Evolutionary conservation across 805 yeast species (phyloP).

Genomic region (Ogataea chonburiensis): DNA sequence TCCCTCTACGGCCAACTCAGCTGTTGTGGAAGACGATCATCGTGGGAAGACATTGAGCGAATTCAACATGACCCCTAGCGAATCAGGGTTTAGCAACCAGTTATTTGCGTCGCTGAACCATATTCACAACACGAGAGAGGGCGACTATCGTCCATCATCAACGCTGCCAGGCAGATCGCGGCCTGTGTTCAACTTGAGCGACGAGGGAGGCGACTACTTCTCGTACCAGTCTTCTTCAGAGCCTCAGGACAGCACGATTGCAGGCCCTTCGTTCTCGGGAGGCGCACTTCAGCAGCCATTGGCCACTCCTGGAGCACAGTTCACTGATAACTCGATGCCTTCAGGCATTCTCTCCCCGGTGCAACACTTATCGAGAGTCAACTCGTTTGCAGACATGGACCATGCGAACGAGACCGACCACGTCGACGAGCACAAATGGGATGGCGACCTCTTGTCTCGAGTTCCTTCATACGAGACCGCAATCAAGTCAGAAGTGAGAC

Average conservation of each 20-base stretch:
- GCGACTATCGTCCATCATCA: slow-evolving; percentile 30
- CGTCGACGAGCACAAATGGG: slow-evolving; percentile 18
- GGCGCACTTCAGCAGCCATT: slow-evolving; percentile 19
- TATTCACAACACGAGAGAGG: slow-evolving; percentile 49
- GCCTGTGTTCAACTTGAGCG: slow-evolving; percentile 32
- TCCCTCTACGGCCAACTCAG: slow-evolving; percentile 3
- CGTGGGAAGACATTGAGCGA: slow-evolving; percentile 16
- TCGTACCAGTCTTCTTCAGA: slow-evolving; percentile 16
- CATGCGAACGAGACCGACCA: slow-evolving; percentile 12
- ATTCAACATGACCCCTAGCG: slow-evolving; percentile 28
- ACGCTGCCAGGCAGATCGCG: slow-evolving; percentile 18
- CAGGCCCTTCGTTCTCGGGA: slow-evolving; percentile 25
- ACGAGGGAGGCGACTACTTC: slow-evolving; percentile 37
- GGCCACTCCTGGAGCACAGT: slow-evolving; percentile 12
- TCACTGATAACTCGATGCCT: slow-evolving; percentile 4
- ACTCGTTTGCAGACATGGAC: slow-evolving; percentile 41
- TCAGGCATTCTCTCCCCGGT: slow-evolving; percentile 54
- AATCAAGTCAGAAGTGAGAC: slow-evolving; percentile 48
- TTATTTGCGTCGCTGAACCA: slow-evolving; percentile 53
- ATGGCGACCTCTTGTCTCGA: slow-evolving; percentile 38
- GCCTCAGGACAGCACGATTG: slow-evolving; percentile 9
- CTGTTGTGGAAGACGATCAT: neutral
- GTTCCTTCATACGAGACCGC: slow-evolving; percentile 91
- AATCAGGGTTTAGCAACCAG: slow-evolving; percentile 27
- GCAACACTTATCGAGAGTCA: slow-evolving; percentile 58